Evolutionary conservation across 257 asterid species (phyloP).

Genomic region (Solanum gracilifrons): DNA sequence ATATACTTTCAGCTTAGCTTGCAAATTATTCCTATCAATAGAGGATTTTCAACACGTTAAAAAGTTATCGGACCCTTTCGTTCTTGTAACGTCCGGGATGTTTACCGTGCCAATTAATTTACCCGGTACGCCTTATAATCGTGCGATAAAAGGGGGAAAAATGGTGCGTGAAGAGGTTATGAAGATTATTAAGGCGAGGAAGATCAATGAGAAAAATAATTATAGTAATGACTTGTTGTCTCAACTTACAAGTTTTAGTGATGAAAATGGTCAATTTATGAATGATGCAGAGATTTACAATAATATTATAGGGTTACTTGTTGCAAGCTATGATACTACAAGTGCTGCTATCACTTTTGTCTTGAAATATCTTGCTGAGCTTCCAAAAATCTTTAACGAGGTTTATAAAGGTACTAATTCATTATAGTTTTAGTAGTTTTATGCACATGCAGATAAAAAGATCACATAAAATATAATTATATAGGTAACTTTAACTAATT

Average conservation of each 20-base stretch:
- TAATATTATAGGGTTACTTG: background rate
- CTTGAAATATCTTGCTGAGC: conserved; percentile 12
- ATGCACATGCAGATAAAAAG: background rate
- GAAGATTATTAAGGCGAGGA: conserved; percentile 2
- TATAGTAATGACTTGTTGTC: background rate
- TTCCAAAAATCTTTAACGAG: background rate
- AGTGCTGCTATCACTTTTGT: conserved; percentile 5
- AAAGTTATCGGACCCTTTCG: conserved; percentile 4
- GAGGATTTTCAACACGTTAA: conserved; percentile 1
- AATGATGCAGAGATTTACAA: conserved; percentile 3
- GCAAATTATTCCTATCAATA: background rate
- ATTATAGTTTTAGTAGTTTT: background rate
- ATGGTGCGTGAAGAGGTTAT: conserved; percentile 1
- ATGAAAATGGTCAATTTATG: background rate
- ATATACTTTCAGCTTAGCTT: background rate
- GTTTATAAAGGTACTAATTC: conserved; percentile 5
- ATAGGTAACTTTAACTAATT: background rate
- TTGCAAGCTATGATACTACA: conserved; percentile 12
- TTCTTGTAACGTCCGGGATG: background rate
- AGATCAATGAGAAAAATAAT: background rate
- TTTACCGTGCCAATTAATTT: conserved; percentile 10
- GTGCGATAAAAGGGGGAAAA: background rate
- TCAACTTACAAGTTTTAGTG: background rate
- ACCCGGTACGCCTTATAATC: conserved; percentile 1
- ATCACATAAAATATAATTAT: background rate